Conservation (phyloP, 345 rosid genomes). For the Hibiscus syriacus region DNA sequence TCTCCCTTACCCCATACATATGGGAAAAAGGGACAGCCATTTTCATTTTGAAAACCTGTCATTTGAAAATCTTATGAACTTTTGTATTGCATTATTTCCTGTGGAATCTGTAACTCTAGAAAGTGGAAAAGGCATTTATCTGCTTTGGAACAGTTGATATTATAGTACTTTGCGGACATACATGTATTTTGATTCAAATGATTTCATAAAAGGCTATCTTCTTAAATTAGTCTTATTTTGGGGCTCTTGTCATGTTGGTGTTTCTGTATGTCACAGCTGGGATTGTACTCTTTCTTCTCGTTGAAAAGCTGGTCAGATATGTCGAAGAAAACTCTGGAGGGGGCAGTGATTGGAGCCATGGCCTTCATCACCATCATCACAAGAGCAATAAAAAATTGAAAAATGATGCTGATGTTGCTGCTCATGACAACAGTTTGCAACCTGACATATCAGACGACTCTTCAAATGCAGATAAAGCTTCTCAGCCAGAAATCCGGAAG, state of each 20-base stretch:
- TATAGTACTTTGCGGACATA: not conserved
- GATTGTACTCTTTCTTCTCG: constrained; percentile 84
- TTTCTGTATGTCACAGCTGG: constrained; percentile 61
- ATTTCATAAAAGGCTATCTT: not conserved
- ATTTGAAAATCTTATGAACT: not conserved
- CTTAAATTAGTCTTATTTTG: not conserved
- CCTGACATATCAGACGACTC: constrained; percentile 31
- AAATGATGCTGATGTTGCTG: constrained; percentile 35
- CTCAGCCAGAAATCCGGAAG: constrained; percentile 46
- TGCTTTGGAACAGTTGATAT: constrained; percentile 1
- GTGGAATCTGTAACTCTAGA: constrained; percentile 1
- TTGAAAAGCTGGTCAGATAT: constrained; percentile 90
- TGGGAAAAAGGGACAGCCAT: too few species aligned
- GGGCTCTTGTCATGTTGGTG: constrained; percentile 9
- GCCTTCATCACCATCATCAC: constrained; percentile 69
- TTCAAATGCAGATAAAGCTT: constrained; percentile 23
- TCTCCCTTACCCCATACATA: too few species aligned
- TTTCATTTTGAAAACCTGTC: not conserved
- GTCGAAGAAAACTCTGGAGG: constrained; percentile 68
- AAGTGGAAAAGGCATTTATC: not conserved
- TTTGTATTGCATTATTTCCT: not conserved
- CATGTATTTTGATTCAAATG: not conserved
- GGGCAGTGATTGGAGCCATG: constrained; percentile 48
- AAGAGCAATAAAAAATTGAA: constrained; percentile 46
- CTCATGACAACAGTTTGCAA: constrained; percentile 19